A percentile compares a stretch with the other conserved stretches of the same genome.
These are phyloP conservation scores for Arthroderma uncinatum DNA, from an alignment of 2,329 filamentous ascomycete genomes.

Conservation along the genomic window DNA sequence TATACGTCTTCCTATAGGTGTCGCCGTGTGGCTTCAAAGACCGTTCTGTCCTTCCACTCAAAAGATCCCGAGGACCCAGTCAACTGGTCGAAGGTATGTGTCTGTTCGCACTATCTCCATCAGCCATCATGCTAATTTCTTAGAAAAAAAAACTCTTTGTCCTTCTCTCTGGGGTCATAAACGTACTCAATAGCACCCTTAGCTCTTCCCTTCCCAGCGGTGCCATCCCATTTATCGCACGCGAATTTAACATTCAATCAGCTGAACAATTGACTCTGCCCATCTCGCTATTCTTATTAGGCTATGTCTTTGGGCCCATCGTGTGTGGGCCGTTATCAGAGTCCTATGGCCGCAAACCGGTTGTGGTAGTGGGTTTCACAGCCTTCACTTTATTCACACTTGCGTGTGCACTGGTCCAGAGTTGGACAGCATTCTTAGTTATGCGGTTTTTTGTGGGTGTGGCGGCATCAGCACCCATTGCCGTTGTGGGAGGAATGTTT, in stretches of 20 bases:
- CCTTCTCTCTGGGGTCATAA: slow-evolving; percentile 24
- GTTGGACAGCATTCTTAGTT: slow-evolving; percentile 31
- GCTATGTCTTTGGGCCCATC: slow-evolving; percentile 35
- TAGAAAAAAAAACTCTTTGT: slow-evolving; percentile 27
- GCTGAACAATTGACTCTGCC: slow-evolving; percentile 28
- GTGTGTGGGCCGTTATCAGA: slow-evolving; percentile 37
- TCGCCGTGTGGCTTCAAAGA: slow-evolving; percentile 28
- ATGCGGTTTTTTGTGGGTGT: slow-evolving; percentile 39
- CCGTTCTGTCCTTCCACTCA: slow-evolving; percentile 25
- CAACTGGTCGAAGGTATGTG: slow-evolving; percentile 25
- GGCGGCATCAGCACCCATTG: slow-evolving; percentile 35
- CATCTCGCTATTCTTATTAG: slow-evolving; percentile 32
- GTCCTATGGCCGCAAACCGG: slow-evolving; percentile 31
- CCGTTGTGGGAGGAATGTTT: slow-evolving; percentile 37
- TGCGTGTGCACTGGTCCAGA: slow-evolving; percentile 35
- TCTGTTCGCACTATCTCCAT: neutral
- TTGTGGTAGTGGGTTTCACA: slow-evolving; percentile 42
- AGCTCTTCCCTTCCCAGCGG: slow-evolving; percentile 32
- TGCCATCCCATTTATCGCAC: slow-evolving; percentile 28
- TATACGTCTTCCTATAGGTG: slow-evolving; percentile 18
- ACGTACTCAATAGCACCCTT: slow-evolving; percentile 33
- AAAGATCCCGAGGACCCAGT: slow-evolving; percentile 27
- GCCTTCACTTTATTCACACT: slow-evolving; percentile 34
- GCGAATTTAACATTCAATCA: slow-evolving; percentile 26
- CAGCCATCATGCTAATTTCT: neutral